A percentile compares a stretch with the other conserved stretches of the same genome.
Evolutionary conservation across 192 early-diverging fungal genomes (phyloP).

Genomic region (Chytriomyces sp.): DNA sequence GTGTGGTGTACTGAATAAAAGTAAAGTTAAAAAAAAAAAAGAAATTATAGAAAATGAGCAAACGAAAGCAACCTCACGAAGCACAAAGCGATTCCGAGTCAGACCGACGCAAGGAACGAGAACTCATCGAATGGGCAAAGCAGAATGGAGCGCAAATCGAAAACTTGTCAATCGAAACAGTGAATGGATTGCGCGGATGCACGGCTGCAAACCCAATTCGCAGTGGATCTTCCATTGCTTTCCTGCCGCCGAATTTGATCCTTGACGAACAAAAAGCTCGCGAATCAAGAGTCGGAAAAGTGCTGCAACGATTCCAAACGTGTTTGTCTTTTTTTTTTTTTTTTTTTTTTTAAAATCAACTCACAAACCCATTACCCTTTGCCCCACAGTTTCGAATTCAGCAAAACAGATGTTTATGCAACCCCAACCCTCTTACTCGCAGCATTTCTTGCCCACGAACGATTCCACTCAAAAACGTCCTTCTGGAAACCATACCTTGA

Average conservation of each 20-base stretch:
- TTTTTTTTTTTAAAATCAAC: too few relatives aligned
- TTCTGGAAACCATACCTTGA: conserved; percentile 52
- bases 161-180: conserved; percentile 22
- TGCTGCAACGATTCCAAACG: too few relatives aligned
- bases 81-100: neutral
- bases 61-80: conserved; percentile 1
- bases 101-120: neutral
- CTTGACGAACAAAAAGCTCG: conserved; percentile 43
- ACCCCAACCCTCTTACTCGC: conserved; percentile 41
- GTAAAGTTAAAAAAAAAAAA: neutral
- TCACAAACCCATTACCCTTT: too few relatives aligned
- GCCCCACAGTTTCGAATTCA: conserved; percentile 14
- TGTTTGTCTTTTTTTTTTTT: too few relatives aligned
- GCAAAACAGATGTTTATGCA: conserved; percentile 42
- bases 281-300: neutral
- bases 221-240: conserved; percentile 28
- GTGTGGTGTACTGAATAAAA: neutral
- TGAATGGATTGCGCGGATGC: neutral
- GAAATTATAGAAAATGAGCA: neutral
- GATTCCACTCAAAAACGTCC: conserved; percentile 31
- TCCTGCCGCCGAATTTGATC: conserved; percentile 46
- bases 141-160: conserved; percentile 29
- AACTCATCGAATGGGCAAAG: conserved; percentile 32
- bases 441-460: conserved; percentile 49
- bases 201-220: conserved; percentile 30